Base-by-base conservation (phyloP, 2,329 filamentous ascomycete species). In the Geoglossum cookeanum region DNA sequence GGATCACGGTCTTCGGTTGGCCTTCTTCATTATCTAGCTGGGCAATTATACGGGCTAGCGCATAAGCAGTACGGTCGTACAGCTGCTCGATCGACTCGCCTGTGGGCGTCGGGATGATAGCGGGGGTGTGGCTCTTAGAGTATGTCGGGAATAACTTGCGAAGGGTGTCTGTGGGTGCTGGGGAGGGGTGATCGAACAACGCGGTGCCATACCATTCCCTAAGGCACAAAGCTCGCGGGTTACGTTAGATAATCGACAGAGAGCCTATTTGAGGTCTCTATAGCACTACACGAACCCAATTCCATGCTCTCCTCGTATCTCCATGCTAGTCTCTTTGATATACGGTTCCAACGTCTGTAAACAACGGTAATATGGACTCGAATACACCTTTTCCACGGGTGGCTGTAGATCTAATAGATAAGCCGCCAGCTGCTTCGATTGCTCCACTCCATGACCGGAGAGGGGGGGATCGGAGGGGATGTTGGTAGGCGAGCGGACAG, bases 121-220 rank as follows among this genome's bases (percentile, higher is more conserved):
- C 71, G 4, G 84, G 78, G 49, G 67, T 70, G 66, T 90, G 84
- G 32, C 65, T 66, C 13, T 70, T 68, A 51, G 76, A 64, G 60
- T 71, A 73, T 33, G 78, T 69, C 33, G 83, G 81, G 67, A 95
- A 94, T 61, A 87, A 77, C 22, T 68, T 68, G 59, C 78, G 77
- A 60, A 98, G 75, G 37, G 77, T 72, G 32, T 74, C 64, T 13
- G 83, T 72, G 3, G 78, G 70, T 2, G 88, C 87, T 1, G 91
- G 88, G 15, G 77, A 75, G 0, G 92, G 92, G 65, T 97, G 92
- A 57, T 85, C 77, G 69, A 95, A 96, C 59, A 81, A 81, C 15
- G 90, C 88, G 53, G 80, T 76, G 30, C 92, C 92, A 68, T 92
- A 97, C 84, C 92, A 97, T 73, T 98, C 92, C 60, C 87, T 84